Percentiles rank a stretch among this genome's conserved stretches.
phyloP scores from a whole-genome alignment of 495 filamentous ascomycete genomes.

The Margaritispora aquatica region DNA sequence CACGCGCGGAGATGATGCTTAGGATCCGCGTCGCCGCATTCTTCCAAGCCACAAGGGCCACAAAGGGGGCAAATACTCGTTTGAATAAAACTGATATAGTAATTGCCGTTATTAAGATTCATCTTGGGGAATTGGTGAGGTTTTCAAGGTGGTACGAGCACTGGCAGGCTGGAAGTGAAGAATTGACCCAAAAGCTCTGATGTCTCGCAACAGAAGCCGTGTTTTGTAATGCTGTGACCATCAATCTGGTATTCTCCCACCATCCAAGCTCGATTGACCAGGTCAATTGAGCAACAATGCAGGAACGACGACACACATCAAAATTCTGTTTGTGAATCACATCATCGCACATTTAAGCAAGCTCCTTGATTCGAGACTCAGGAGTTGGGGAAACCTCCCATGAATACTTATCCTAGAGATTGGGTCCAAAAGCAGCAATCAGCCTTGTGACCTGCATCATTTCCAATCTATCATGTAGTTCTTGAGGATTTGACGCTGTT shows the following conservation, averaged over 20 bases:
- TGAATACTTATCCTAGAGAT: neutral
- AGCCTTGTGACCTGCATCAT: constrained; percentile 23
- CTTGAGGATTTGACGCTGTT: neutral
- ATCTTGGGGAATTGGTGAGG: neutral
- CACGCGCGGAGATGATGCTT: constrained; percentile 6
- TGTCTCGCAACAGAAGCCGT: constrained; percentile 13
- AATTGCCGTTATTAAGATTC: neutral
- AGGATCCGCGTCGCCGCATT: neutral
- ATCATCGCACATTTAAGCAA: constrained; percentile 1
- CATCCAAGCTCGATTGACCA: neutral
- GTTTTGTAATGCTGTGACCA: neutral
- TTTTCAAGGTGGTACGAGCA: neutral
- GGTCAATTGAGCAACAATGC: constrained; percentile 20
- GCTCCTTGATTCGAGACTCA: constrained; percentile 21
- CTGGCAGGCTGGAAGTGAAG: no score
- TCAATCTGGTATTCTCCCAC: constrained; percentile 15
- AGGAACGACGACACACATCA: constrained; percentile 18
- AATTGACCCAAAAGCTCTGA: constrained; percentile 3
- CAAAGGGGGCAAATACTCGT: neutral
- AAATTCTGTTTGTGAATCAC: neutral
- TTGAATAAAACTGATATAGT: neutral
- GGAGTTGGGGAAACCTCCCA: constrained; percentile 12
- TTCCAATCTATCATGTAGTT: neutral
- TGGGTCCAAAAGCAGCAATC: neutral
- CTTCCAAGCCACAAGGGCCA: neutral